Evolutionary conservation across 2,329 filamentous ascomycete species (phyloP).

Genomic region (Aspergillus clavatus): DNA sequence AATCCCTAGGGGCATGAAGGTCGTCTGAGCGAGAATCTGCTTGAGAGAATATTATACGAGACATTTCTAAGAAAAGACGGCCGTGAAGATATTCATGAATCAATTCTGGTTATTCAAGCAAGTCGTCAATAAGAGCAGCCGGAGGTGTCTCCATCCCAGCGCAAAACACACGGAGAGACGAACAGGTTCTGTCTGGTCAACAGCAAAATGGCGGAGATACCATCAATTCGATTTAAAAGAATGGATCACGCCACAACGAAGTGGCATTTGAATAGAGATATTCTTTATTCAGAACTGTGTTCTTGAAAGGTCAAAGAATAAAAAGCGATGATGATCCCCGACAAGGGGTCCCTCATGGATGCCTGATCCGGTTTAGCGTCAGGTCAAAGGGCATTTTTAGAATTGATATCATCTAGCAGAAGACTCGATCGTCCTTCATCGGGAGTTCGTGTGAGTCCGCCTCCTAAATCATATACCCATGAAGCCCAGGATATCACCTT

Average conservation of each 20-base stretch:
- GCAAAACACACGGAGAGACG: not conserved
- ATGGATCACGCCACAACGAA: too few species aligned
- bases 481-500: conserved; percentile 14
- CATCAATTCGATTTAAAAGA: too few species aligned
- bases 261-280: too few species aligned
- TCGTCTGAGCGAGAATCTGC: conserved; percentile 25
- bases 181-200: not conserved
- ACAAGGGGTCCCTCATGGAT: not conserved
- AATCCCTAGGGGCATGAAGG: conserved; percentile 64
- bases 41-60: conserved; percentile 28
- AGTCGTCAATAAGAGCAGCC: not conserved
- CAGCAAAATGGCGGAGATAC: not conserved
- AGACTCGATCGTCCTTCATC: not conserved
- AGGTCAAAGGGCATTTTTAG: not conserved
- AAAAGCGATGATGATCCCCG: conserved; percentile 9
- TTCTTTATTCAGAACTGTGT: not conserved
- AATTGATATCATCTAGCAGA: not conserved
- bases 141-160: not conserved
- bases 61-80: conserved; percentile 20
- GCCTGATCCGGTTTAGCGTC: not conserved
- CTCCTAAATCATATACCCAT: conserved; percentile 8
- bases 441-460: not conserved
- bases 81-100: not conserved
- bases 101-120: not conserved
- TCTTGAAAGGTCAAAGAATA: not conserved